Evolutionary conservation across 768 basidiomycete species (phyloP).

Genomic region (Mycena alexandri): DNA sequence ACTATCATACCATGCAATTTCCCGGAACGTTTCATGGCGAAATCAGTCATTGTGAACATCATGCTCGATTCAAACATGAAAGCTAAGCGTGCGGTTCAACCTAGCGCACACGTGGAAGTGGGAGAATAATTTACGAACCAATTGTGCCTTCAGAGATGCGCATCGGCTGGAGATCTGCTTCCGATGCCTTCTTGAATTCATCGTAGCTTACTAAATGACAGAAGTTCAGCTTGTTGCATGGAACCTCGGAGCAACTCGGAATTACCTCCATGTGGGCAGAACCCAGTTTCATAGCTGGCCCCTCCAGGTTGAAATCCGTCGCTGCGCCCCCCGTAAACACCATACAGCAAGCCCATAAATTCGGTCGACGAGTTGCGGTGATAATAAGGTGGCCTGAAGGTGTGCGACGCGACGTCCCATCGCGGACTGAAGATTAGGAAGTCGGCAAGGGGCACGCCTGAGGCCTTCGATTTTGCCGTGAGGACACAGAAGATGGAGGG

Average conservation of each 20-base stretch:
- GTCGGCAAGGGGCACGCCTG: conserved; percentile 70
- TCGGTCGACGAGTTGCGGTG: conserved; percentile 74
- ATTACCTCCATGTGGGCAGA: conserved; percentile 74
- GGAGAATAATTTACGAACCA: conserved; percentile 48
- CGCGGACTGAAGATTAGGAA: conserved; percentile 74
- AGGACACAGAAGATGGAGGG: conserved; percentile 78
- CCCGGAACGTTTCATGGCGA: conserved; percentile 69
- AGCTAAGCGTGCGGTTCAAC: conserved; percentile 45
- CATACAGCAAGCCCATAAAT: conserved; percentile 75
- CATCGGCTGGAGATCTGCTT: conserved; percentile 64
- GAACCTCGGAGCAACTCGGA: conserved; percentile 11
- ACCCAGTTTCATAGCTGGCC: conserved; percentile 73
- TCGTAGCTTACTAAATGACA: conserved; percentile 64
- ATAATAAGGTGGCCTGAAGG: conserved; percentile 76
- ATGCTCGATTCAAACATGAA: conserved; percentile 77
- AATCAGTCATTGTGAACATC: conserved; percentile 75
- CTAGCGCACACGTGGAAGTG: background rate
- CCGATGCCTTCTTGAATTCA: conserved; percentile 68
- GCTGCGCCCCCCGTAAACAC: conserved; percentile 72
- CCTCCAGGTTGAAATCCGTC: conserved; percentile 75
- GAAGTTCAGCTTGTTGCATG: background rate
- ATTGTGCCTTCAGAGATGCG: conserved; percentile 66
- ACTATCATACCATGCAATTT: conserved; percentile 63
- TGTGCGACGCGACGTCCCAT: conserved; percentile 72
- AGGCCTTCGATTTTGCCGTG: conserved; percentile 72